Evolutionary conservation across 2,329 filamentous ascomycete genomes (phyloP), one percentile per base, ranked within the genome.

Genomic region (Diaporthe sp.): DNA sequence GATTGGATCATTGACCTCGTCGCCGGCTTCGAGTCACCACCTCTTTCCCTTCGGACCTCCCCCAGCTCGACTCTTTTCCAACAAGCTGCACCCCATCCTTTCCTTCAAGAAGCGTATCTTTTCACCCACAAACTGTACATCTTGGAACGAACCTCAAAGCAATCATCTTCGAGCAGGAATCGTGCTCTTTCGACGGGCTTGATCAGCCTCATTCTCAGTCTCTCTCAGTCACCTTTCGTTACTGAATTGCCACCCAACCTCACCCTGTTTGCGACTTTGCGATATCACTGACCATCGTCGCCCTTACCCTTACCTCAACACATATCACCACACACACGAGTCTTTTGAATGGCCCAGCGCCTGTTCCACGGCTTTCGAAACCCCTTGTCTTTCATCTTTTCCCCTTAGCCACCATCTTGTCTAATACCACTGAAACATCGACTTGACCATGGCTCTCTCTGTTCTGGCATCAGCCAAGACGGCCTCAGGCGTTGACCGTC

Each of bases 401-500:
- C 62, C 37, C 67, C 17, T 37, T 58, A 61, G 72, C 71, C 71
- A 65, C 19, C 62, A 34, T 53, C 39, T 61, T 71, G 72, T 71
- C 72, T 71, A 25, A 70, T 57, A 34, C n/a, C 9, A 28, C 53
- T 37, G 42, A 49, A 61, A 42, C 61, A 70, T 42, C 65, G 65
- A 70, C 61, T 51, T n/a, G 67, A 67, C 49, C n/a, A 67, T 60
- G 61, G 61, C 61, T 53, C 25, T 51, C 53, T 67, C 71, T n/a
- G 71, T 51, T 49, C 22, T 73, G 71, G 53, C 71, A 58, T 28
- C 67, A 9, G 67, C 75, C 72, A 75, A 70, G 37, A 34, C 71
- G 13, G 51, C 55, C 37, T 55, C 67, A 37, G 62, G 71, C 73
- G 71, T 44, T 62, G 71, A 73, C 42, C 71, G 58, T 73, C 71